phyloP scores from a whole-genome alignment of 257 asterid genomes.

The Solanum etuberosum region DNA sequence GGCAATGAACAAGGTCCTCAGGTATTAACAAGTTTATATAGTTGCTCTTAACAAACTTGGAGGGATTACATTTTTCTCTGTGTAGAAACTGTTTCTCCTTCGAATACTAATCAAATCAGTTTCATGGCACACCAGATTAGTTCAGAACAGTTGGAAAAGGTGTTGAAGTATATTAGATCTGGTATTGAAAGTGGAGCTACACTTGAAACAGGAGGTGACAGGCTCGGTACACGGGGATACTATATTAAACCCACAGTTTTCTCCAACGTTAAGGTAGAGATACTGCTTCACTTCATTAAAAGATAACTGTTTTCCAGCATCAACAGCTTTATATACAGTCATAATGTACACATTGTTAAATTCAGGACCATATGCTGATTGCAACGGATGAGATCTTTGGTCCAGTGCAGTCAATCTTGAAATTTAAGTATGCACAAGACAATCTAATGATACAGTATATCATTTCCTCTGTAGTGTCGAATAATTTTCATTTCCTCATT shows the following conservation, averaged over 20 bases:
- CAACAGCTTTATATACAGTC: not conserved
- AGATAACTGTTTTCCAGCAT: not conserved
- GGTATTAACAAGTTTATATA: conserved; percentile 22
- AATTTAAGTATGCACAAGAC: conserved; percentile 36
- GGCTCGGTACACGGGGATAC: conserved; percentile 54
- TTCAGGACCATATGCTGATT: conserved; percentile 75
- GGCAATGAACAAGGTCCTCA: conserved; percentile 96
- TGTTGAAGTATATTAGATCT: conserved; percentile 43
- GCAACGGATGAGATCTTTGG: conserved; percentile 93
- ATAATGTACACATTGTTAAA: not conserved
- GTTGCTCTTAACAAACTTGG: not conserved
- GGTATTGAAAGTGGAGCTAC: conserved; percentile 78
- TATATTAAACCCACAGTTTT: conserved; percentile 89
- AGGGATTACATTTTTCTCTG: not conserved
- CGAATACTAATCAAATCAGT: not conserved
- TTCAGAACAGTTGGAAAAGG: conserved; percentile 59
- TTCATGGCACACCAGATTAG: conserved; percentile 43
- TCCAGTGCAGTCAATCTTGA: conserved; percentile 84
- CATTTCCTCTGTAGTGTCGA: not conserved
- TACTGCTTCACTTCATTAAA: not conserved
- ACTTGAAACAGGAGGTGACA: conserved; percentile 78
- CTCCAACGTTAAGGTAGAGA: conserved; percentile 67
- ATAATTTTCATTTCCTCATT: not conserved
- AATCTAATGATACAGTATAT: not conserved
- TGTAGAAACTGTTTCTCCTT: not conserved